Evolutionary conservation across 176 grass and related monocot species (phyloP).

Genomic region (Aegilops bicornis): DNA sequence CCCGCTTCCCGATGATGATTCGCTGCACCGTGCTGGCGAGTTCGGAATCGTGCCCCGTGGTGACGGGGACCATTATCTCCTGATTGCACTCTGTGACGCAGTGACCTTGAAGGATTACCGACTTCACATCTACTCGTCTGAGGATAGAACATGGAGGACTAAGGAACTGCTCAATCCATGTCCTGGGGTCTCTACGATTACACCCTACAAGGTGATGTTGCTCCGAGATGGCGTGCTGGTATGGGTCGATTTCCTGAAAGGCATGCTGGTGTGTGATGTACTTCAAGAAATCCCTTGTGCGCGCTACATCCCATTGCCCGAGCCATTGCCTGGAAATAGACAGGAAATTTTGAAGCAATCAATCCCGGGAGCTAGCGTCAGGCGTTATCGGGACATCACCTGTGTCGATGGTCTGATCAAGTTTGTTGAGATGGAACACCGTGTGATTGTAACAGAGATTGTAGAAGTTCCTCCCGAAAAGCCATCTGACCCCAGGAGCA

Average conservation of each 20-base stretch:
- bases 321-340: not conserved
- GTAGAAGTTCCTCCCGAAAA: not conserved
- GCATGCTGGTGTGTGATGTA: not conserved
- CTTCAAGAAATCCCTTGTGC: not conserved
- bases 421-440: not conserved
- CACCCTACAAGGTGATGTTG: not conserved
- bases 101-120: not conserved
- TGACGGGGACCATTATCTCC: not conserved
- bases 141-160: conserved; percentile 2
- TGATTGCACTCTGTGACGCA: not conserved
- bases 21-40: too few species aligned
- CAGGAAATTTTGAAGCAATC: not conserved
- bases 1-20: not conserved
- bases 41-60: not conserved
- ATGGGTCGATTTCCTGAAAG: not conserved
- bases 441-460: not conserved
- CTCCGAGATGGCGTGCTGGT: not conserved
- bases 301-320: not conserved
- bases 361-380: not conserved
- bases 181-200: not conserved
- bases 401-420: not conserved
- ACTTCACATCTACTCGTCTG: not conserved
- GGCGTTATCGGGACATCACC: not conserved
- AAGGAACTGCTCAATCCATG: not conserved
- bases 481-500: not conserved